Evolutionary conservation across 345 rosid species (phyloP).

Genomic region (Moricandia arvensis): DNA sequence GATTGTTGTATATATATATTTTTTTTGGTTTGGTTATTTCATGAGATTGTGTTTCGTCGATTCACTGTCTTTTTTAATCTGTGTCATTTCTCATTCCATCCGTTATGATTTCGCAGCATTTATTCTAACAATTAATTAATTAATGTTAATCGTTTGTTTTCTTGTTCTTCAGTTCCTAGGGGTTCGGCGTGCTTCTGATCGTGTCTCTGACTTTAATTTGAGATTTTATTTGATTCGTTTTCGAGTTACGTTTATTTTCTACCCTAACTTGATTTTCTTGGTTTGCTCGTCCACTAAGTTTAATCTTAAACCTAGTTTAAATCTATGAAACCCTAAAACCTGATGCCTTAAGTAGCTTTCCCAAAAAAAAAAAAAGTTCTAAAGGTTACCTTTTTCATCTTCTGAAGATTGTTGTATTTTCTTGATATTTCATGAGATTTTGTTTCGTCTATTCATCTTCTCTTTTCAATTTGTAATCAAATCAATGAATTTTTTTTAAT

Average conservation of each 20-base stretch:
- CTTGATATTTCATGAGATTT: background rate
- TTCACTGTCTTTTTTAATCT: background rate
- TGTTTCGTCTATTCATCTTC: background rate
- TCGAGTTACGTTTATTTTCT: constrained; percentile 1
- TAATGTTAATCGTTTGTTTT: background rate
- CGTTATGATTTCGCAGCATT: constrained; percentile 4
- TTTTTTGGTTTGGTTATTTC: background rate
- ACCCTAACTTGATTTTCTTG: background rate
- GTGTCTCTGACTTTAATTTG: background rate
- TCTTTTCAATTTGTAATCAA: background rate
- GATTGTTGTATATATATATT: background rate
- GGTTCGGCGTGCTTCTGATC: constrained; percentile 11
- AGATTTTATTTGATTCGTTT: background rate
- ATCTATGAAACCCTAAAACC: background rate
- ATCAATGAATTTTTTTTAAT: background rate
- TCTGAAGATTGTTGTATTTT: background rate
- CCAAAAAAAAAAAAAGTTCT: background rate
- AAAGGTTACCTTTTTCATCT: background rate
- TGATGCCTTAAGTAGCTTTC: background rate
- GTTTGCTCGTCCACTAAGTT: background rate
- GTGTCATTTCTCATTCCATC: constrained; percentile 12
- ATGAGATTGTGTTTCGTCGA: constrained; percentile 2
- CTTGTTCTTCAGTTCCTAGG: constrained; percentile 25
- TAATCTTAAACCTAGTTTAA: background rate
- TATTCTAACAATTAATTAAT: background rate